phyloP scores from a whole-genome alignment of 768 basidiomycete species.

The Clavulina sp. region DNA sequence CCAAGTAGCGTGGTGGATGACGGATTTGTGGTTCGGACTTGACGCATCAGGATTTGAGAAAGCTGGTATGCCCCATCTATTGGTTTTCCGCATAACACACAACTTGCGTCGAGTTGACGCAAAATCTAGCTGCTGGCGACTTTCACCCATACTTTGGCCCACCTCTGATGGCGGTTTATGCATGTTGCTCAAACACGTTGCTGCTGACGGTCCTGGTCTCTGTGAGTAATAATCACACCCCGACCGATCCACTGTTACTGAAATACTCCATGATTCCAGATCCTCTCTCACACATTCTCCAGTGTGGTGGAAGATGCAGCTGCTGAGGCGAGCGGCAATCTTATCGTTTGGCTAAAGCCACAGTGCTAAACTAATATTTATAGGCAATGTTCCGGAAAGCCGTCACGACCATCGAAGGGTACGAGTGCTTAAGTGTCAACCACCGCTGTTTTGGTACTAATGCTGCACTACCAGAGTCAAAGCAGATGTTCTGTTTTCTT shows the following conservation, averaged over 20 bases:
- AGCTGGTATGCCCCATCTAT: slow-evolving; percentile 37
- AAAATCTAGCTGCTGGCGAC: slow-evolving; percentile 24
- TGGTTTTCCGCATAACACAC: background rate
- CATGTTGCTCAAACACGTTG: slow-evolving; percentile 81
- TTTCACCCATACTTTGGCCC: slow-evolving; percentile 87
- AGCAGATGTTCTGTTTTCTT: slow-evolving; percentile 82
- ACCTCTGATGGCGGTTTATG: slow-evolving; percentile 64
- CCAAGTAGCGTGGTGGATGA: slow-evolving; percentile 86
- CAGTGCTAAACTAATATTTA: background rate
- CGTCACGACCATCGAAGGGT: slow-evolving; percentile 90
- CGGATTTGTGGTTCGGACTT: slow-evolving; percentile 84
- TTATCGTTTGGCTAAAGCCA: background rate
- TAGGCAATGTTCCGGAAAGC: slow-evolving; percentile 92
- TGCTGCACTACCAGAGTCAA: slow-evolving; percentile 38
- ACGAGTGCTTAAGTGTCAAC: slow-evolving; percentile 19
- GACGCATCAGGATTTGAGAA: slow-evolving; percentile 79
- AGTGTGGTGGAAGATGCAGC: slow-evolving; percentile 84
- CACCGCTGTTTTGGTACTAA: slow-evolving; percentile 8
- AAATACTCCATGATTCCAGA: slow-evolving; percentile 32
- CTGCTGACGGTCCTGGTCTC: slow-evolving; percentile 82
- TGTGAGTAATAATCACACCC: slow-evolving; percentile 24
- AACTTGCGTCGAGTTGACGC: background rate
- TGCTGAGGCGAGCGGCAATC: slow-evolving; percentile 44
- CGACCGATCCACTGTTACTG: slow-evolving; percentile 16
- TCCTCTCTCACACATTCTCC: slow-evolving; percentile 88